Percentiles rank a stretch among this genome's conserved stretches.
phyloP scores from a whole-genome alignment of 106 monocot genomes.

The Acorus calamus region DNA sequence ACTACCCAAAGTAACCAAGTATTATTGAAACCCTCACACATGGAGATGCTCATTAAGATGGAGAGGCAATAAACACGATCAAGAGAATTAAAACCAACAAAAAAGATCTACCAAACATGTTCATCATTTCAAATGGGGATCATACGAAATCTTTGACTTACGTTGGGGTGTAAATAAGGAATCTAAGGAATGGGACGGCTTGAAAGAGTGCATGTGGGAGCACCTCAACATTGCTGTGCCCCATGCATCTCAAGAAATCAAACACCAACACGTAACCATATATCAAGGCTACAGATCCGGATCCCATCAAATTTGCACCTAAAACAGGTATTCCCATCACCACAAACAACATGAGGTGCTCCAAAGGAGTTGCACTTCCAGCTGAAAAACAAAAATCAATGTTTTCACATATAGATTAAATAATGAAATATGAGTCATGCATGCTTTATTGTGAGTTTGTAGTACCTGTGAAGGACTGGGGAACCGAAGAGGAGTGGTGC shows the following conservation, averaged over 20 bases:
- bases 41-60: too few relatives aligned
- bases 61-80: too few relatives aligned
- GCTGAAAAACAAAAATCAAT: too few relatives aligned
- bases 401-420: too few relatives aligned
- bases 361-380: too few relatives aligned
- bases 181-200: constrained; percentile 46
- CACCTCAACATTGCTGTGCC: background rate
- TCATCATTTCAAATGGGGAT: too few relatives aligned
- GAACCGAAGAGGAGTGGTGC: constrained; percentile 21
- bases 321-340: background rate
- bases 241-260: background rate
- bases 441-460: too few relatives aligned
- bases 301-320: background rate
- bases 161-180: constrained; percentile 83
- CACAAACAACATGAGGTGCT: too few relatives aligned
- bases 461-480: constrained; percentile 20
- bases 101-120: background rate
- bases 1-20: too few relatives aligned
- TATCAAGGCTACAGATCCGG: background rate
- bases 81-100: background rate
- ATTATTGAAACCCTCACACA: too few relatives aligned
- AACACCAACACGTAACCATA: background rate
- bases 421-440: too few relatives aligned
- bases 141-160: constrained; percentile 23
- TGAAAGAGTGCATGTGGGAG: constrained; percentile 30